These are phyloP conservation scores for Nidula niveotomentosa DNA, from an alignment of 1,284 basidiomycete species.

Conservation along the genomic window DNA sequence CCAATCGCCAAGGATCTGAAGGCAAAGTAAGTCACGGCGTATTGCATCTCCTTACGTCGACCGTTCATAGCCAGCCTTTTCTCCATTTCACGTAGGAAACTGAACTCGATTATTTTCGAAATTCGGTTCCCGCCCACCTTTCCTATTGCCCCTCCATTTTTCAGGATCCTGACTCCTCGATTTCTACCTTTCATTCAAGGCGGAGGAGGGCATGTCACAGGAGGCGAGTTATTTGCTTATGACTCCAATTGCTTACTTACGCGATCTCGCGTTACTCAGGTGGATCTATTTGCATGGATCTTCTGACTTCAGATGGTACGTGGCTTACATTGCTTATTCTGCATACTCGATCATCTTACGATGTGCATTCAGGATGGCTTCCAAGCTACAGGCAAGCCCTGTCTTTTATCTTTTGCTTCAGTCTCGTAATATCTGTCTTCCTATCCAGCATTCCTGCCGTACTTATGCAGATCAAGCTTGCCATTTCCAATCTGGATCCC, in stretches of 20 bases:
- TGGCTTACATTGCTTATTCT: neutral
- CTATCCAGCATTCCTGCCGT: conserved; percentile 52
- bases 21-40: conserved; percentile 33
- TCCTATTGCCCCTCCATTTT: conserved; percentile 61
- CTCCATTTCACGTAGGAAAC: conserved; percentile 19
- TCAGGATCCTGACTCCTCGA: conserved; percentile 60
- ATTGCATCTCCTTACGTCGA: neutral
- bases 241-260: too few species aligned
- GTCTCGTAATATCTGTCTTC: neutral
- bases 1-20: conserved; percentile 57
- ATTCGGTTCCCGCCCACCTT: conserved; percentile 59
- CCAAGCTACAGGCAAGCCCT: conserved; percentile 56
- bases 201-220: conserved; percentile 64
- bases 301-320: conserved; percentile 59
- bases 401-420: neutral
- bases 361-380: conserved; percentile 47
- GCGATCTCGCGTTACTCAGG: conserved; percentile 27
- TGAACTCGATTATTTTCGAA: conserved; percentile 65
- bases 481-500: conserved; percentile 59
- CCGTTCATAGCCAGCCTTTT: too few species aligned
- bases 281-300: conserved; percentile 69
- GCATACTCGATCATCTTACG: neutral
- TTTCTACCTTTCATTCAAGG: conserved; percentile 62
- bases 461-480: conserved; percentile 61
- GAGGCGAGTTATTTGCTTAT: conserved; percentile 33